phyloP scores from a whole-genome alignment of 495 filamentous ascomycete species.

The Hypoxylon trugodes region DNA sequence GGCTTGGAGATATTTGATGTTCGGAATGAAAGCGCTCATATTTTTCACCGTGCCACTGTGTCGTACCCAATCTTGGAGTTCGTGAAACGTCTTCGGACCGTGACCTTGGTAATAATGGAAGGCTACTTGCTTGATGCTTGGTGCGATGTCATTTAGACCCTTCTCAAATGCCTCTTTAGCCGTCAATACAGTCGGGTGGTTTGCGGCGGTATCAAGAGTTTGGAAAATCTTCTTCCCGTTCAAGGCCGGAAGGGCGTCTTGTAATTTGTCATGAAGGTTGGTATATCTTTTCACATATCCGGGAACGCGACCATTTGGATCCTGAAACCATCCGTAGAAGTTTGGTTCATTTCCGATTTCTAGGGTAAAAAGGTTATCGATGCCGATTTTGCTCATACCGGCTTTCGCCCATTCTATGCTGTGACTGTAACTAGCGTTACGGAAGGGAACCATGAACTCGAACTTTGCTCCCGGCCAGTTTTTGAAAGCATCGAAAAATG shows the following conservation, averaged over 20 bases:
- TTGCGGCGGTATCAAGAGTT: constrained; percentile 20
- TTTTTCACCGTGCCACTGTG: neutral
- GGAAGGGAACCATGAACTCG: neutral
- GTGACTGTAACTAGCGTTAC: constrained; percentile 3
- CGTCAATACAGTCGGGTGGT: neutral
- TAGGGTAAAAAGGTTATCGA: constrained; percentile 9
- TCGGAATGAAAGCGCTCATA: constrained; percentile 4
- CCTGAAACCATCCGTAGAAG: constrained; percentile 20
- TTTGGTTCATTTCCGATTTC: constrained; percentile 27
- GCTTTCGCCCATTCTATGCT: constrained; percentile 12
- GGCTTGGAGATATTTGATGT: constrained; percentile 7
- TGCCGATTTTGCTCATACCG: constrained; percentile 1
- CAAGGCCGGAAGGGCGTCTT: constrained; percentile 5
- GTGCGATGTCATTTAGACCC: neutral
- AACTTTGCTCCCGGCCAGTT: constrained; percentile 13
- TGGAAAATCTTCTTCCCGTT: constrained; percentile 21
- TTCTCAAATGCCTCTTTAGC: constrained; percentile 4
- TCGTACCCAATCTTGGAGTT: constrained; percentile 3
- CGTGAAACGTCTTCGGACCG: neutral
- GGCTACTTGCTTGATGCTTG: constrained; percentile 16
- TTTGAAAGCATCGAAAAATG: constrained; percentile 11
- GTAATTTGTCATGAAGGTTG: constrained; percentile 10
- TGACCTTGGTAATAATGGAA: constrained; percentile 21
- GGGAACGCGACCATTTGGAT: neutral
- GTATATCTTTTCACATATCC: constrained; percentile 22